Conservation (phyloP, 2,329 filamentous ascomycete species). For the Cytospora chrysosperma region DNA sequence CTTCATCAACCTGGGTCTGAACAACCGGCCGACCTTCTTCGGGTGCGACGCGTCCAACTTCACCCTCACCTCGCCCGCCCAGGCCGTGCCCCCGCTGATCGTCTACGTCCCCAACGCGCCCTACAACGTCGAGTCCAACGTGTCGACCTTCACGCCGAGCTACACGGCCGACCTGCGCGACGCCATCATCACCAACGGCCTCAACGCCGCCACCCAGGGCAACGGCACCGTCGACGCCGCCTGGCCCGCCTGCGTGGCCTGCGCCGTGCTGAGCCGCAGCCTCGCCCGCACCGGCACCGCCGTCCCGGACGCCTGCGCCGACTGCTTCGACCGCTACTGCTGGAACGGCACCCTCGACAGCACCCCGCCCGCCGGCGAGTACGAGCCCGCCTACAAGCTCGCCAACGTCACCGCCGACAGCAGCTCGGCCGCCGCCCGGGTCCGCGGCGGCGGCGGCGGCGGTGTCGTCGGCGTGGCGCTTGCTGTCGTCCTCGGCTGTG, state of each 20-base stretch:
- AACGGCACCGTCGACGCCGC: constrained; percentile 72
- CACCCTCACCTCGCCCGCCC: constrained; percentile 22
- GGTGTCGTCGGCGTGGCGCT: not conserved
- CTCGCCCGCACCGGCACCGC: constrained; percentile 67
- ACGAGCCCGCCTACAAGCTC: constrained; percentile 35
- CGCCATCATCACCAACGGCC: constrained; percentile 82
- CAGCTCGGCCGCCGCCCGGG: too few species aligned
- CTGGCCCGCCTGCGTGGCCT: constrained; percentile 85
- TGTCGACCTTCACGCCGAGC: constrained; percentile 69
- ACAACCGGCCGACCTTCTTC: constrained; percentile 61
- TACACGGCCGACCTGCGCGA: constrained; percentile 69
- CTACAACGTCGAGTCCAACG: constrained; percentile 74
- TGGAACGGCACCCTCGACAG: constrained; percentile 73
- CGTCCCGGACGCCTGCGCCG: constrained; percentile 68
- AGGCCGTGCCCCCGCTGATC: constrained; percentile 32
- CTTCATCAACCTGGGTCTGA: constrained; percentile 58
- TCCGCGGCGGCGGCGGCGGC: too few species aligned
- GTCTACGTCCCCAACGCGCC: constrained; percentile 82
- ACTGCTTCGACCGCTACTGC: constrained; percentile 83
- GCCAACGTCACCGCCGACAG: constrained; percentile 22
- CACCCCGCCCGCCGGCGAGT: constrained; percentile 27
- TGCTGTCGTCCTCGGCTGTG: not conserved
- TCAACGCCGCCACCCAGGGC: constrained; percentile 76
- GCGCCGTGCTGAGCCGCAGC: constrained; percentile 78
- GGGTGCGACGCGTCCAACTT: constrained; percentile 51